Percentiles rank a stretch among this genome's conserved stretches.
phyloP scores from a whole-genome alignment of 805 yeast genomes.

The Spathaspora arborariae region DNA sequence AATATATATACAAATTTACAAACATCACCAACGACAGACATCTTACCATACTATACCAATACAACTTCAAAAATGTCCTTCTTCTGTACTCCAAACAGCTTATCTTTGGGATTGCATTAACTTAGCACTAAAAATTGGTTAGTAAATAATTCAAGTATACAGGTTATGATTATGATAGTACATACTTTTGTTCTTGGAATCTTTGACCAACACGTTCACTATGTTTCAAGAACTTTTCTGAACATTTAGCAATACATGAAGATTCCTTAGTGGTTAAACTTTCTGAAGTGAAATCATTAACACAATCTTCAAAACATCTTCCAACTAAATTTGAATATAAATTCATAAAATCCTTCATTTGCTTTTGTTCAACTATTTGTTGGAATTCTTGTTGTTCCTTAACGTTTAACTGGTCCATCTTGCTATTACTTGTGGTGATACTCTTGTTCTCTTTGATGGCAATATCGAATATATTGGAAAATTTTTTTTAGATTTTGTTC shows the following conservation, averaged over 20 bases:
- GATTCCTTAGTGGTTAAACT: conserved; percentile 82
- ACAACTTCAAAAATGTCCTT: not conserved
- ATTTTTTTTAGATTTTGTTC: not conserved
- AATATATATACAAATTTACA: not conserved
- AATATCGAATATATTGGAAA: not conserved
- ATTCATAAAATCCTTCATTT: conserved; percentile 98
- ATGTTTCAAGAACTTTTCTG: conserved; percentile 97
- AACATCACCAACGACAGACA: not conserved
- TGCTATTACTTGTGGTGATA: conserved; percentile 13
- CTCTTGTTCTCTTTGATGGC: not conserved
- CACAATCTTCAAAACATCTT: conserved; percentile 97
- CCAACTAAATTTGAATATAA: conserved; percentile 91
- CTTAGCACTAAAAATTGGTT: conserved; percentile 40
- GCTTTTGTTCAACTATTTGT: conserved; percentile 92
- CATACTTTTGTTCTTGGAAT: conserved; percentile 93
- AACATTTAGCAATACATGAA: conserved; percentile 82
- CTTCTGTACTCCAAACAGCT: not conserved
- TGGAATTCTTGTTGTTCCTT: conserved; percentile 97
- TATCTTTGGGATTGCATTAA: conserved; percentile 49
- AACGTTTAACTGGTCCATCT: conserved; percentile 90
- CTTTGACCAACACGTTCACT: conserved; percentile 97
- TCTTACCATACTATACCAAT: not conserved
- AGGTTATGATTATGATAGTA: conserved; percentile 7
- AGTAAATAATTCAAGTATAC: not conserved
- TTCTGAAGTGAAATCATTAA: conserved; percentile 94